Base-by-base conservation (phyloP, 805 yeast genomes). In the Myxozyma mucilagina region DNA sequence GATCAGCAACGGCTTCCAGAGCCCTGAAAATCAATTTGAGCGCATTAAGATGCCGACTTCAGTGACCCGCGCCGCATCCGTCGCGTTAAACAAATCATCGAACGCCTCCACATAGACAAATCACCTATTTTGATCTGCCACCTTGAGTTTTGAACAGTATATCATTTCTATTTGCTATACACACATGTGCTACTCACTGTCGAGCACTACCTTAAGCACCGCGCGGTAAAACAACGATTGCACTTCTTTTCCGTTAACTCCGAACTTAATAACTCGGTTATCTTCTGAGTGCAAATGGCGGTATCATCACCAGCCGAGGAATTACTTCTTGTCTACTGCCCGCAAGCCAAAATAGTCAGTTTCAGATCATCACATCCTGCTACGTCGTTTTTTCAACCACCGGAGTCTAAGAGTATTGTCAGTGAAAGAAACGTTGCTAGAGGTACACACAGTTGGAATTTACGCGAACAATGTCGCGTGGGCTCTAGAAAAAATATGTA, bases 1-100 rank as follows among this genome's bases (percentile, higher is more conserved):
- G 39, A 35, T 35, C 39, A 35, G 39, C 39, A 13, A 9, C 11
- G 13, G 13, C 9, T 9, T 35, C 39, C 13, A 35, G n/a, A n/a
- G n/a, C n/a, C n/a, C n/a, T n/a, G n/a, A n/a, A n/a, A n/a, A n/a
- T n/a, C n/a, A n/a, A n/a, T n/a, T n/a, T n/a, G n/a, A n/a, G n/a
- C n/a, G n/a, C n/a, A n/a, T n/a, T n/a, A n/a, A n/a, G n/a, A n/a
- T n/a, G n/a, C n/a, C n/a, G 45, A 42, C 45, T 13, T 6, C 29
- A n/a, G n/a, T 42, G 45, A 42, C 18, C 45, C 20, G 5, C 48
- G 48, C 48, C 48, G 48, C 48, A 44, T 44, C 48, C 48, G 48
- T 44, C 48, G 20, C 18, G 24, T 14, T 42, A 16, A 11, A 18
- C 14, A 24, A 18, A 35, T 13, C 39, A 13, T 35, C 39, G 39